These are phyloP conservation scores for Flammula alnicola DNA, from an alignment of 1,284 basidiomycete genomes.

Conservation along the genomic window DNA sequence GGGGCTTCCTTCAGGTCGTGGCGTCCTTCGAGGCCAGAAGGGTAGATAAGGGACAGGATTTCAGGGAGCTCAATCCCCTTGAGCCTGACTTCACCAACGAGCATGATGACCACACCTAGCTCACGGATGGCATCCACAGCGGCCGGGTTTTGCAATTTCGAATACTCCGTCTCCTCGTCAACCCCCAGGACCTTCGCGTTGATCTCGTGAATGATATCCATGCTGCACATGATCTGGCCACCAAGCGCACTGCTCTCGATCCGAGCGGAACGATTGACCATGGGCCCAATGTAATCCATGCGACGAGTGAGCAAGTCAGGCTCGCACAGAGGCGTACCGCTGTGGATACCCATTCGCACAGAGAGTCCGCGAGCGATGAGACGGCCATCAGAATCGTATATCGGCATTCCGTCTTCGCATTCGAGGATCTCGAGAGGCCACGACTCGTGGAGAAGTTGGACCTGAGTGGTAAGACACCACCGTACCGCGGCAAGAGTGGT, in stretches of 20 bases:
- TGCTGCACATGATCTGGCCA: constrained; percentile 94
- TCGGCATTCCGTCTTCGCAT: constrained; percentile 88
- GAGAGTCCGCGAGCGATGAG: constrained; percentile 89
- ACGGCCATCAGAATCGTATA: constrained; percentile 71
- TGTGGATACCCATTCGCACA: constrained; percentile 99
- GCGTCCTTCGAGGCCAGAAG: constrained; percentile 76
- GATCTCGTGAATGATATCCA: constrained; percentile 89
- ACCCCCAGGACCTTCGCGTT: constrained; percentile 63
- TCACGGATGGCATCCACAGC: constrained; percentile 76
- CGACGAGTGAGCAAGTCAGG: constrained; percentile 92
- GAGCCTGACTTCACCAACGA: constrained; percentile 89
- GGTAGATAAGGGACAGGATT: constrained; percentile 86
- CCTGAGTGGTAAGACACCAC: constrained; percentile 92
- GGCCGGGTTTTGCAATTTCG: constrained; percentile 54
- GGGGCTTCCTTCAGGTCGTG: constrained; percentile 62
- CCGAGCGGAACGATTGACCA: constrained; percentile 92
- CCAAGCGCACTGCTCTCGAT: constrained; percentile 88
- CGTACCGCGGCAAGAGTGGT: constrained; percentile 86
- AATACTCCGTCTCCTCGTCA: constrained; percentile 60
- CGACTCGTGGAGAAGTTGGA: constrained; percentile 79
- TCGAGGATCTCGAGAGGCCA: constrained; percentile 98
- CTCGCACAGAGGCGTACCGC: constrained; percentile 91
- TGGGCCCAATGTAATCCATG: constrained; percentile 97
- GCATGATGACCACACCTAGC: constrained; percentile 76
- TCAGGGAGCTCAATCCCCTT: constrained; percentile 95